Percentiles rank a stretch among this genome's conserved stretches.
These are phyloP conservation scores for Beauveria asiatica DNA, from an alignment of 2,329 filamentous ascomycete species.

Conservation along the genomic window DNA sequence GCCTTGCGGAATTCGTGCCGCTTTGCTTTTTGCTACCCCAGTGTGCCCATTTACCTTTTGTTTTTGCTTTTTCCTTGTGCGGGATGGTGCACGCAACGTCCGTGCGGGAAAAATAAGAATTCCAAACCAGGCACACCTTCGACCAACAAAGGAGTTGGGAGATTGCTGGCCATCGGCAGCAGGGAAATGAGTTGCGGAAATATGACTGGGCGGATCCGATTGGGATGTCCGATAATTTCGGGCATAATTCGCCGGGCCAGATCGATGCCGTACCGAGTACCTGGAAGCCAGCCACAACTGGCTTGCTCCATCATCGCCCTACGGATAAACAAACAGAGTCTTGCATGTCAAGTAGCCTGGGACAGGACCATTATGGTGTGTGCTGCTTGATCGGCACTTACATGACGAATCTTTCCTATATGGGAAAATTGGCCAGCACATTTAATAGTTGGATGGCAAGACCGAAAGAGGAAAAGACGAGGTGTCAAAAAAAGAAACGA, in stretches of 20 bases:
- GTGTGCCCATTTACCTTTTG: background rate
- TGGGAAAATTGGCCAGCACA: background rate
- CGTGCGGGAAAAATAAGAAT: background rate
- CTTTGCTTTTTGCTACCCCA: conserved; percentile 1
- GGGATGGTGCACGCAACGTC: background rate
- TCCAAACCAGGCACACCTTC: background rate
- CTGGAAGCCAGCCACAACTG: background rate
- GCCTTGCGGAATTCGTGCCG: background rate
- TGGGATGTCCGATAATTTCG: background rate
- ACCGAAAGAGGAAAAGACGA: background rate
- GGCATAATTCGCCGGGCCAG: background rate
- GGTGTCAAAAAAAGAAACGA: background rate
- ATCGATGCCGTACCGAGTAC: background rate
- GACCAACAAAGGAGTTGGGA: background rate
- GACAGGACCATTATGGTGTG: background rate
- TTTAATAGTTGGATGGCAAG: background rate
- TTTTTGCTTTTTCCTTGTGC: background rate
- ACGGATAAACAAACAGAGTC: background rate
- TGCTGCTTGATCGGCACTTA: background rate
- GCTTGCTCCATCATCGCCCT: background rate
- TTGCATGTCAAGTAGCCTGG: background rate
- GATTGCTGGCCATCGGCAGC: background rate
- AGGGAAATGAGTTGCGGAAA: conserved; percentile 6
- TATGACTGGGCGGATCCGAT: background rate
- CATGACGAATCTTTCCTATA: background rate